Base-by-base conservation (phyloP, 306 rosid genomes). In the Hippophae rhamnoides region DNA sequence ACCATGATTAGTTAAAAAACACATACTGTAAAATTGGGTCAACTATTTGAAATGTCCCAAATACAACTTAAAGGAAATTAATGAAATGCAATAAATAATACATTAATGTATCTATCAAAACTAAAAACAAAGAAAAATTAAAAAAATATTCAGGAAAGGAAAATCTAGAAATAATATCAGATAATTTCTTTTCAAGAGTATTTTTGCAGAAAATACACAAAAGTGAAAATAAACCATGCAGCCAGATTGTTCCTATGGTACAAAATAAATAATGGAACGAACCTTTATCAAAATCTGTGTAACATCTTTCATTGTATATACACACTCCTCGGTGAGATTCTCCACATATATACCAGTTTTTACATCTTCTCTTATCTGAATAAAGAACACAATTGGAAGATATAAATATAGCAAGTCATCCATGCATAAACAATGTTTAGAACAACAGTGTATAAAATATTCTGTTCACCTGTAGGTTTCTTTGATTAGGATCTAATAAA, bases 281-380 rank as follows among this genome's bases (percentile, higher is more conserved):
- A 93, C 99, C 97, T 89, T 93, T 61, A 82, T 66, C 61, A 93
- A 63, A 65, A 93, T 89, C 73, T 68, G 85, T 57, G 79, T 77
- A 63, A 89, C 90, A 77, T 93, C 99, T 57, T 74, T 71, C 78
- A 82, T 80, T 1, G 90, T 77, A 44, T 76, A 60, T 52, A 84
- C 97, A 48, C 74, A 78, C 77, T 93, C 80, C 81, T 86, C 99
- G 5, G 89, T 88, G 42, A 93, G 95, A 74, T 82, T 93, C 72
- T 93, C 99, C 41, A 93, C 97, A 82, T 93, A 93, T 18, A 93
- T 90, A 63, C 99, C 99, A 75, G 99, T 86, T 79, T 93, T 93
- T 63, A 93, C 99, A 75, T 89, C 99, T 84, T 93, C 99, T 76
- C 99, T 78, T 50, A 93, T 82, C 97, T 93, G 90, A 57, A 64